These are phyloP conservation scores for Begonia masoniana DNA, from an alignment of 306 rosid genomes.

Conservation along the genomic window DNA sequence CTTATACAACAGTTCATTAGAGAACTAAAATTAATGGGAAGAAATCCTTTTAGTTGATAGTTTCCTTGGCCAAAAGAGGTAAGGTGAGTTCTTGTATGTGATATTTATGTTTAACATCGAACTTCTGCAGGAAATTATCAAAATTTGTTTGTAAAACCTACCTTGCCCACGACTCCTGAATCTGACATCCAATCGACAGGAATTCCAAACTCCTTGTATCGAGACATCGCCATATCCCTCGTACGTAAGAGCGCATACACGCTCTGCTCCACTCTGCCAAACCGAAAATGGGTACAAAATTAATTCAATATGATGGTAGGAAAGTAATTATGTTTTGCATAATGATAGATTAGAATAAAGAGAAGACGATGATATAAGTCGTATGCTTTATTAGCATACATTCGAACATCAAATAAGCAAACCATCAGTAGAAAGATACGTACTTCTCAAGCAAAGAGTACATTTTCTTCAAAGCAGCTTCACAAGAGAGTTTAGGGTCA, in stretches of 20 bases:
- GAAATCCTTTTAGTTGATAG: too few relatives aligned
- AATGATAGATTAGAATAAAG: not conserved
- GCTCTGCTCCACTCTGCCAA: slow-evolving; percentile 77
- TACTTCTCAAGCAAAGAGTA: slow-evolving; percentile 95
- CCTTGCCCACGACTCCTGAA: slow-evolving; percentile 97
- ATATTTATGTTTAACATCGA: not conserved
- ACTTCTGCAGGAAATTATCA: not conserved
- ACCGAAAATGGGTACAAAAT: not conserved
- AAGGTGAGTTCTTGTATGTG: not conserved
- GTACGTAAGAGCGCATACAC: slow-evolving; percentile 85
- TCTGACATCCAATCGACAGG: slow-evolving; percentile 85
- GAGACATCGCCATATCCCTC: slow-evolving; percentile 92
- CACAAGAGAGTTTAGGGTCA: slow-evolving; percentile 77
- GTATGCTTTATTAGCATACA: too few relatives aligned
- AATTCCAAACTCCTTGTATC: slow-evolving; percentile 85
- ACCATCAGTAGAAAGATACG: slow-evolving; percentile 7
- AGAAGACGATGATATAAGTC: too few relatives aligned
- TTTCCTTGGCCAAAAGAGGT: not conserved
- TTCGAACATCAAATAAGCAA: too few relatives aligned
- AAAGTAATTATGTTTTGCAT: too few relatives aligned
- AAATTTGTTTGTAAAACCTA: slow-evolving; percentile 17
- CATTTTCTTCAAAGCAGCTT: slow-evolving; percentile 89
- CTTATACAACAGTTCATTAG: not conserved
- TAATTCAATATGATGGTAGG: too few relatives aligned
- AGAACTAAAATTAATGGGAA: not conserved